Percentiles rank a stretch among this genome's conserved stretches.
Evolutionary conservation across 1,139 yeast genomes (phyloP).

Genomic region (Yamadazyma dushanensis): DNA sequence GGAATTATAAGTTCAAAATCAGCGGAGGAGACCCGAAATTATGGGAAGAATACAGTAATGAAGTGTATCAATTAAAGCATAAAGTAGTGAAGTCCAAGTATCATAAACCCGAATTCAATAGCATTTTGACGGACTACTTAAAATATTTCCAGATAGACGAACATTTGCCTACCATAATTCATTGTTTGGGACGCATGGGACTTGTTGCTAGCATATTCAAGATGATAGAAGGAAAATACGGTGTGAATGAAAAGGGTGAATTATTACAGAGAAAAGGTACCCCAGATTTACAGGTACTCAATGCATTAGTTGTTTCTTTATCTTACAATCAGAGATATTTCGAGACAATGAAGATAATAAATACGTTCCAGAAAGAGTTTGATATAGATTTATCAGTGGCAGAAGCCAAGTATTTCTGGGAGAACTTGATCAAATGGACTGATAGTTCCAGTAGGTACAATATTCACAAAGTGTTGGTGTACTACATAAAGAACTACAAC

Average conservation of each 20-base stretch:
- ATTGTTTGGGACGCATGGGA: slow-evolving; percentile 34
- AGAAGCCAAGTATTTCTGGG: slow-evolving; percentile 32
- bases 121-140: slow-evolving; percentile 10
- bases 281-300: slow-evolving; percentile 29
- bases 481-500: slow-evolving; percentile 21
- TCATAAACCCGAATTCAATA: slow-evolving; percentile 4
- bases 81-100: slow-evolving; percentile 4
- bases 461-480: slow-evolving; percentile 27
- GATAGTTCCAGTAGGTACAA: slow-evolving; percentile 30
- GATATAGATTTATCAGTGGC: slow-evolving; percentile 21
- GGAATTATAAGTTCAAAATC: slow-evolving; percentile 36
- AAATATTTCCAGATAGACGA: slow-evolving; percentile 9
- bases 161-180: slow-evolving; percentile 27
- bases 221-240: slow-evolving; percentile 33
- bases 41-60: slow-evolving; percentile 30
- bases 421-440: slow-evolving; percentile 37
- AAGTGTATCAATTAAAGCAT: slow-evolving; percentile 17
- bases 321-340: slow-evolving; percentile 32
- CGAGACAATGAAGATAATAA: slow-evolving; percentile 34
- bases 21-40: slow-evolving; percentile 35
- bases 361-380: slow-evolving; percentile 36
- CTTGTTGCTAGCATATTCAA: slow-evolving; percentile 25
- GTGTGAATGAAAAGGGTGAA: slow-evolving; percentile 27
- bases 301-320: slow-evolving; percentile 32
- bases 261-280: slow-evolving; percentile 10